A percentile compares a stretch with the other conserved stretches of the same genome.
Conservation (phyloP, 495 filamentous ascomycete genomes). For the Friedmanniomyces simplex region DNA sequence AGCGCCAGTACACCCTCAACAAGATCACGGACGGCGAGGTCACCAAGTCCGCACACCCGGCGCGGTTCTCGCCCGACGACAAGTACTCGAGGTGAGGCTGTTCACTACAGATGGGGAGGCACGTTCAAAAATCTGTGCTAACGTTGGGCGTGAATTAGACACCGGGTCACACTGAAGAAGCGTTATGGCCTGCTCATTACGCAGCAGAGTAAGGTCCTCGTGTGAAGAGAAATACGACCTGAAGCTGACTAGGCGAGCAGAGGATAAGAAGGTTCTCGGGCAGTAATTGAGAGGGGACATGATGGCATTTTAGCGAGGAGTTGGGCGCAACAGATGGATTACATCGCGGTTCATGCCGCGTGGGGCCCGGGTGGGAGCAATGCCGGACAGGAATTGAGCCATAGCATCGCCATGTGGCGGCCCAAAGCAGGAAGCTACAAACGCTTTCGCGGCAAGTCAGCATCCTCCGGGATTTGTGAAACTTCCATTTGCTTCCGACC, state of each 20-base stretch:
- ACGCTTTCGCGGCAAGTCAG: too few species aligned
- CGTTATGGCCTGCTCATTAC: conserved; percentile 78
- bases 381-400: too few species aligned
- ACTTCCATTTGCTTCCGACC: too few species aligned
- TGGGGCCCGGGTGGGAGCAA: too few species aligned
- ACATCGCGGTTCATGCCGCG: too few species aligned
- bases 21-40: conserved; percentile 68
- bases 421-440: too few species aligned
- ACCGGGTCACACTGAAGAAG: conserved; percentile 87
- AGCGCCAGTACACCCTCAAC: conserved; percentile 81
- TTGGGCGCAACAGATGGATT: conserved; percentile 1
- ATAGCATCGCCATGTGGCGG: too few species aligned
- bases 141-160: too few species aligned
- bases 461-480: too few species aligned
- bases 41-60: conserved; percentile 92
- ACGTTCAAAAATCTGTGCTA: too few species aligned
- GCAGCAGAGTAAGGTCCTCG: conserved; percentile 44
- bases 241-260: conserved; percentile 5
- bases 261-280: conserved; percentile 26
- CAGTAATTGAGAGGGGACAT: conserved; percentile 3
- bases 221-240: neutral
- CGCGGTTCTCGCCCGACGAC: conserved; percentile 94
- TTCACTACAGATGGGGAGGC: too few species aligned
- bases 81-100: conserved; percentile 68
- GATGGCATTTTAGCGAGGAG: conserved; percentile 16